Evolutionary conservation across 169 alveolate genomes (phyloP), one percentile per base, ranked within the genome.

Genomic region (Eimeria zaria): DNA sequence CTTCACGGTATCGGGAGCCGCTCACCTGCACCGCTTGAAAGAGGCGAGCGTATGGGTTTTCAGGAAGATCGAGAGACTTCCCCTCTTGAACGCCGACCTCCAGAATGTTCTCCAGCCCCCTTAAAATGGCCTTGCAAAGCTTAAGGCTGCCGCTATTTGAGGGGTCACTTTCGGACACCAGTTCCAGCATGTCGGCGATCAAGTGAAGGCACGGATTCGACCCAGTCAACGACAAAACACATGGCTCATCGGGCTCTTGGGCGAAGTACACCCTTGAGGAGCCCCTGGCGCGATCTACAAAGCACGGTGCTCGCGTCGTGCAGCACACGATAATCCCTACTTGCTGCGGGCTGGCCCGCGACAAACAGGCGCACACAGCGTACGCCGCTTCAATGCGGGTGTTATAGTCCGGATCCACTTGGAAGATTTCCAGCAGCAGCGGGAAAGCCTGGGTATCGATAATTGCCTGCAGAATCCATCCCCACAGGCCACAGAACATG

Each of bases 281-380:
- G n/a, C 93, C 48, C 74, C 89, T 60, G 24, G 89, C 96, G 48
- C 97, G 74, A 81, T 93, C 80, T 80, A 91, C 18, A 91, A 71
- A 80, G 60, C 87, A 53, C 51, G 96, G 78, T 81, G 92, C 74
- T 89, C 97, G 96, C 22, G 99, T 97, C 18, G 98, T 98, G 94
- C 98, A 98, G 51, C 99, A 98, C 58, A 98, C 96, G 71, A 98
- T 98, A 91, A 98, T 97, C 46, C 99, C 98, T 27, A 98, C 98
- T 92, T 98, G 99, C 83, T 84, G 97, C 67, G 98, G 97, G 90
- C 98, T 97, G 39, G 98, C 98, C 78, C 97, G 95, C 22, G 99
- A 97, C 71, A 97, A 97, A 81, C 99, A 97, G 8, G 99, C 99
- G 95, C 99, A 98, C 58, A 98, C 98, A 46, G 99, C 99, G 96